These are phyloP conservation scores for Marchantia paleacea DNA, from an alignment of 225 moss, liverwort and hornwort species.

Conservation along the genomic window DNA sequence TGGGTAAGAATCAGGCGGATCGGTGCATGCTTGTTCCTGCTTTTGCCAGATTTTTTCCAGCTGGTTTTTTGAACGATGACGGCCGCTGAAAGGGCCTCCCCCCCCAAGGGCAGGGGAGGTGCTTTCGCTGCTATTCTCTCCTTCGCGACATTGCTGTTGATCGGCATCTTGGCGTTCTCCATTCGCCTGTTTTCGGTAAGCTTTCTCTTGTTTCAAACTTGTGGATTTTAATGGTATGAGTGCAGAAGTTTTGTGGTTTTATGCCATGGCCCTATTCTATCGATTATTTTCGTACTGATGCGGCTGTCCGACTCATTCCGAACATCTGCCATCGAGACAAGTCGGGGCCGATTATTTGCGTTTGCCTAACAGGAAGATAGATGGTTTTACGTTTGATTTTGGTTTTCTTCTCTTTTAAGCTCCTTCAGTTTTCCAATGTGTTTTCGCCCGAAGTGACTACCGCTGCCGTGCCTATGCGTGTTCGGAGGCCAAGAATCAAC, in stretches of 20 bases:
- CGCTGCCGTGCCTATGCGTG: too few relatives aligned
- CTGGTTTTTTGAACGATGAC: conserved; percentile 22
- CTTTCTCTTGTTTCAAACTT: not conserved
- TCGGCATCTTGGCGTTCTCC: conserved; percentile 98
- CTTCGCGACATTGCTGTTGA: conserved; percentile 72
- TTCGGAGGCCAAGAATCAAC: too few relatives aligned
- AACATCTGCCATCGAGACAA: too few relatives aligned
- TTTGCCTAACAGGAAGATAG: too few relatives aligned
- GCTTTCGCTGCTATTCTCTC: conserved; percentile 74
- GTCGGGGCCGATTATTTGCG: too few relatives aligned
- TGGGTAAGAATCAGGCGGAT: conserved; percentile 12
- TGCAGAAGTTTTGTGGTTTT: not conserved
- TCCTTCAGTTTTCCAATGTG: too few relatives aligned
- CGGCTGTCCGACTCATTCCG: too few relatives aligned
- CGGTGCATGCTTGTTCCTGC: not conserved
- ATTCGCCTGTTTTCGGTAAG: conserved; percentile 96
- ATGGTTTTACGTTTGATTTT: too few relatives aligned
- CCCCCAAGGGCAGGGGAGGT: conserved; percentile 25
- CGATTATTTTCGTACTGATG: not conserved
- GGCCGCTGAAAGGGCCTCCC: conserved; percentile 23
- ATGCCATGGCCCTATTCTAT: not conserved
- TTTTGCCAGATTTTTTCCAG: not conserved
- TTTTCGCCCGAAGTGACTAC: too few relatives aligned
- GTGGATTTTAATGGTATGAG: not conserved
- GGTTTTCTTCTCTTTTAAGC: too few relatives aligned